These are phyloP conservation scores for Exophiala alcalophila DNA, from an alignment of 2,329 filamentous ascomycete species.

Conservation along the genomic window DNA sequence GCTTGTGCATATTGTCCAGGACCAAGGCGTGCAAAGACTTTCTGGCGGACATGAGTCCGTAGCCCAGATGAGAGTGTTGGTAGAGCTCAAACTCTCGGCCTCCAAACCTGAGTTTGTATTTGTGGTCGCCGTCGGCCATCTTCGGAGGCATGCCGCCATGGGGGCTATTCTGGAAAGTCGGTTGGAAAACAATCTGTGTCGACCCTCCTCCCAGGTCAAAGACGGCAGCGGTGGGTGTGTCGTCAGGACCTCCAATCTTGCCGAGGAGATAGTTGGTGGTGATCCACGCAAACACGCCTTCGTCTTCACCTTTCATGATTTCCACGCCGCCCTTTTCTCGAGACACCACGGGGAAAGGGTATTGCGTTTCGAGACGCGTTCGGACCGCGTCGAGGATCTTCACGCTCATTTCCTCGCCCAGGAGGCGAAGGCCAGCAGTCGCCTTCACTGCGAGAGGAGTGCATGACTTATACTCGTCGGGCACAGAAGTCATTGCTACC, in stretches of 20 bases:
- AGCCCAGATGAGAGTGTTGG: conserved; percentile 96
- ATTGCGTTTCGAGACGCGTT: conserved; percentile 76
- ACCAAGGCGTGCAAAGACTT: conserved; percentile 77
- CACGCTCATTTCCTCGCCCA: conserved; percentile 75
- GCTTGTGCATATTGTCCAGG: conserved; percentile 66
- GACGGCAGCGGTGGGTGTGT: conserved; percentile 85
- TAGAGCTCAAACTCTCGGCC: conserved; percentile 89
- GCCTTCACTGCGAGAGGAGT: conserved; percentile 96
- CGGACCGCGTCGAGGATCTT: conserved; percentile 85
- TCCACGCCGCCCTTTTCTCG: conserved; percentile 81
- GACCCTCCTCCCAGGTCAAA: conserved; percentile 96
- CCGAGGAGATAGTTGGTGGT: conserved; percentile 97
- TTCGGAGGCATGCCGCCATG: conserved; percentile 80
- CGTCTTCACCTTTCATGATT: conserved; percentile 96
- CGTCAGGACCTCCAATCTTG: conserved; percentile 91
- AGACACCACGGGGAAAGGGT: conserved; percentile 91
- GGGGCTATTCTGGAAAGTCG: conserved; percentile 73
- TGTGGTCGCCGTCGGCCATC: conserved; percentile 88
- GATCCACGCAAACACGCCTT: conserved; percentile 98
- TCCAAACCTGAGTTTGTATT: conserved; percentile 87
- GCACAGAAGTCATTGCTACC: conserved; percentile 78
- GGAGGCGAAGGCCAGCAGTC: conserved; percentile 84
- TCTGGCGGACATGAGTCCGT: conserved; percentile 92
- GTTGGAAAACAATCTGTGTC: conserved; percentile 98
- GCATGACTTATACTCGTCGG: conserved; percentile 85